Conservation (phyloP, 163 green algal species). For the Scenedesmus sp. region DNA sequence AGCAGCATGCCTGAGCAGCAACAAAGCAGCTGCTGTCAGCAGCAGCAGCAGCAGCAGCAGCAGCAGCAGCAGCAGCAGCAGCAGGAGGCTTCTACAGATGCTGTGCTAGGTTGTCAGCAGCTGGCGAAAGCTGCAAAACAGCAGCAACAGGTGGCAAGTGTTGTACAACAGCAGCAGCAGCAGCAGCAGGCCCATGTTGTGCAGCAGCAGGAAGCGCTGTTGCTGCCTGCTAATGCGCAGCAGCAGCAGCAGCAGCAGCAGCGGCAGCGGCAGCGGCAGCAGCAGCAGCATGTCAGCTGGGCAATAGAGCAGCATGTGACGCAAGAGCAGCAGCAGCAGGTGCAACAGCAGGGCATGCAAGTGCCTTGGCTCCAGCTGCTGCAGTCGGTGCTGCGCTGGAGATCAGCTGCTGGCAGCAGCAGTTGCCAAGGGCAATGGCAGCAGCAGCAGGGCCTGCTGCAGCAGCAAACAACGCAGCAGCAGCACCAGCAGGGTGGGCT, state of each 20-base stretch:
- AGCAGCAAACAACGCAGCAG: too few species aligned
- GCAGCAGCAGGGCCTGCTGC: too few species aligned
- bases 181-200: not conserved
- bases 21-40: not conserved
- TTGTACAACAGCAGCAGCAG: not conserved
- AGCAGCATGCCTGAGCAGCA: not conserved
- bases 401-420: not conserved
- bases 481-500: not conserved
- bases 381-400: not conserved
- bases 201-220: not conserved
- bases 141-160: not conserved
- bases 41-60: not conserved
- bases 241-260: not conserved
- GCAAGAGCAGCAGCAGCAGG: not conserved
- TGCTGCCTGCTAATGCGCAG: not conserved
- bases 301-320: not conserved
- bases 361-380: conserved; percentile 16
- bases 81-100: not conserved
- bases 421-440: not conserved
- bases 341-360: not conserved
- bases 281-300: not conserved
- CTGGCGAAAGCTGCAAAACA: not conserved
- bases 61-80: not conserved
- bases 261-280: not conserved
- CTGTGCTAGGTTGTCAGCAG: too few species aligned